Evolutionary conservation across 2,329 filamentous ascomycete species (phyloP), one percentile per base, ranked within the genome.

Genomic region (Atkinsonella hypoxylon): DNA sequence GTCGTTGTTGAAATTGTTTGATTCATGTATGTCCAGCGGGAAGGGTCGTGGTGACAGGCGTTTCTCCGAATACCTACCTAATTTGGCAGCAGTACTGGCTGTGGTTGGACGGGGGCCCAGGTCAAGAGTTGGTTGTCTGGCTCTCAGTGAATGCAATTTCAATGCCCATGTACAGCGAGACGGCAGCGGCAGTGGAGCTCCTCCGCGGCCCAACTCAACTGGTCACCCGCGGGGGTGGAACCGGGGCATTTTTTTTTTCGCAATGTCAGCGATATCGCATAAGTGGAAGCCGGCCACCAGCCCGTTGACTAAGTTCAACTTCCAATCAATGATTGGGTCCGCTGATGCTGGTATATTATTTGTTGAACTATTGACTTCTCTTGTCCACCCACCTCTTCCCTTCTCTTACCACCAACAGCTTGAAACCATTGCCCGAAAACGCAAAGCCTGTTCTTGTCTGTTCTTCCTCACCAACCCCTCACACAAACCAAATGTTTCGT

Each of bases 401-500:
- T 34, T 40, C 43, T 41, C 48, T 39, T 34, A 12, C 48, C 8
- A 26, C 26, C 26, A 31, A 9, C 11, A 39, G 34, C 22, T 36
- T 31, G n/a, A 6, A 46, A 7, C 15, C 38, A 40, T 40, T 17
- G n/a, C 17, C 17, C 9, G 38, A 2, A 40, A 17, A 5, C n/a
- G 38, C 26, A 10, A 40, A 17, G 38, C 38, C 9, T 40, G 11
- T 42, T 45, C 34, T 26, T 39, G n/a, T n/a, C n/a, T n/a, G n/a
- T 22, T 31, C 5, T 22, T 17, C 46, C 20, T 30, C 41, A 17
- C 15, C 4, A 13, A 15, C 17, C 9, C 30, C 3, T 20, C 8
- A 20, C 47, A 22, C 32, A 49, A 45, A 51, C 51, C 9, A 43
- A 43, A 66, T 67, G 64, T 61, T 65, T 34, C 60, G 64, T 52